Base-by-base conservation (phyloP, 78 protist genomes). In the Monosiga brevicollis region DNA sequence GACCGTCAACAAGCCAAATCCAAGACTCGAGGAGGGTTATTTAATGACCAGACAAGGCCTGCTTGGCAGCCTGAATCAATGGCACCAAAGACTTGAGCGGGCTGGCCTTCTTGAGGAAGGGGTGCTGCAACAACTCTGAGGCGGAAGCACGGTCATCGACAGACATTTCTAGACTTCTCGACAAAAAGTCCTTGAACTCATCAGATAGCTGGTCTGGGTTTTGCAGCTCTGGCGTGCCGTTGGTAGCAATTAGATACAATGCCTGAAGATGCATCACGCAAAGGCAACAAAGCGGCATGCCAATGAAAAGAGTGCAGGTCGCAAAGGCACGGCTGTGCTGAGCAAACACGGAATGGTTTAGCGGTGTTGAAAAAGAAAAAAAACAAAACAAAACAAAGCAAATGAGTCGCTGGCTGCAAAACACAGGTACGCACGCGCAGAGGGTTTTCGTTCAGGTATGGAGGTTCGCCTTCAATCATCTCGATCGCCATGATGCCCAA, bases 381-480 rank as follows among this genome's bases (percentile, higher is more conserved):
- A 32, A 32, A 71, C 32, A 71, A 71, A 71, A 32, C 32, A 32
- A 32, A 71, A 71, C 32, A 71, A 71, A 32, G 32, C 29, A 32
- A 71, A 71, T 71, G 74, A 71, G 29, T 32, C 29, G 29, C 29
- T 71, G 74, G 74, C 29, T 29, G 39, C 29, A 32, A 71, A 32
- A 71, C 29, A 15, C 78, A 75, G 62, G 62, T 6, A 40, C 75
- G 2, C 54, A 80, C 95, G 32, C 93, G 29, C 29, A 95, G 88
- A 26, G 96, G 96, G 22, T 93, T 89, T 87, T 86, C 88, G 43
- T 93, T 90, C 1, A 95, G 81, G 87, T 95, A 95, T 36, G 98
- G 98, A 26, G 98, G 98, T 81, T 95, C 94, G 36, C 94, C 93
- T 72, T 92, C 95, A 41, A 90, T 82, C 94, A 93, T 91, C 77